Evolutionary conservation across 148 eudicot genomes (phyloP).

Genomic region (Talinum fruticosum): DNA sequence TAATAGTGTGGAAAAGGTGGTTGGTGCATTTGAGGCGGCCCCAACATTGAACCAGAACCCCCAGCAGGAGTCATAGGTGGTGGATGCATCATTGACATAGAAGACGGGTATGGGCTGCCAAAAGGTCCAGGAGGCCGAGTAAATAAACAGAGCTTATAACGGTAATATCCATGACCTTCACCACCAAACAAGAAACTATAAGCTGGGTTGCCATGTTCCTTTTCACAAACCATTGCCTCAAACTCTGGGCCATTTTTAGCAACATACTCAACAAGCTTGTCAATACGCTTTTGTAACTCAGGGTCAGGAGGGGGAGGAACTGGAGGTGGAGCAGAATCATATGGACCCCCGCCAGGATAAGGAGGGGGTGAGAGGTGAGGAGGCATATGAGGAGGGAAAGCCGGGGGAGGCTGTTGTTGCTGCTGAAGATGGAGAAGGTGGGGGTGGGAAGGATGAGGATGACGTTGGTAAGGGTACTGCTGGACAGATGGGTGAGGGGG

Average conservation of each 20-base stretch:
- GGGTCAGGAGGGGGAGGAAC: slow-evolving; percentile 87
- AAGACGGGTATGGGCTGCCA: slow-evolving; percentile 59
- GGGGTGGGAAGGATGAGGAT: slow-evolving; percentile 62
- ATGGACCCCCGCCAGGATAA: slow-evolving; percentile 61
- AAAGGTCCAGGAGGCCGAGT: slow-evolving; percentile 63
- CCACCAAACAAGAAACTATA: slow-evolving; percentile 91
- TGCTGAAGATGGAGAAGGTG: slow-evolving; percentile 71
- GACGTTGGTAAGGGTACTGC: slow-evolving; percentile 71
- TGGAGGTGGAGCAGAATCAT: slow-evolving; percentile 74
- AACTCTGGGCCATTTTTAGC: slow-evolving; percentile 93
- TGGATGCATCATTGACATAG: slow-evolving; percentile 64
- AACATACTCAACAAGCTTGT: slow-evolving; percentile 81
- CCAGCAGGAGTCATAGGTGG: slow-evolving; percentile 44
- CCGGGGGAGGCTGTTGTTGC: slow-evolving; percentile 64
- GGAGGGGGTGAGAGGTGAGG: slow-evolving; percentile 66
- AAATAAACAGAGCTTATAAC: slow-evolving; percentile 76
- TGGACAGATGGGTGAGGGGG: slow-evolving; percentile 80
- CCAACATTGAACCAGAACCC: slow-evolving; percentile 41
- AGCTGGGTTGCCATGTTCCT: slow-evolving; percentile 80
- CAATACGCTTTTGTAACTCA: slow-evolving; percentile 85
- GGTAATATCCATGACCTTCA: slow-evolving; percentile 87
- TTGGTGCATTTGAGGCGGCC: slow-evolving; percentile 61
- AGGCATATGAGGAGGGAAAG: slow-evolving; percentile 71
- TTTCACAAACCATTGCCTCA: slow-evolving; percentile 87
- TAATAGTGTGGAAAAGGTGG: slow-evolving; percentile 60